Conservation (phyloP, 139 green algal genomes). For the Volvox reticuliferus region DNA sequence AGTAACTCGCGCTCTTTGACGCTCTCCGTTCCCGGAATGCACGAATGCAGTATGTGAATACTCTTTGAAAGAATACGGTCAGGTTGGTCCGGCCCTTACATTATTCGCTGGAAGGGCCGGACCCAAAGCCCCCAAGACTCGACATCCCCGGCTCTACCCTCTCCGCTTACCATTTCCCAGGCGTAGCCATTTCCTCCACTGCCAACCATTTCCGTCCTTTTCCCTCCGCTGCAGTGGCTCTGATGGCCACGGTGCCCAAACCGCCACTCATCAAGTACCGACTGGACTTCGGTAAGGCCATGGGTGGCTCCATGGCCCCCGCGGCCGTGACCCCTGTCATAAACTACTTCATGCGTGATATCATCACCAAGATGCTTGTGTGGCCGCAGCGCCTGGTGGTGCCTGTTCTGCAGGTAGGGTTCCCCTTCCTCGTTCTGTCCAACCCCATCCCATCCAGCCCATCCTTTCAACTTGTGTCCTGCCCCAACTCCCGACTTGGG, state of each 20-base stretch:
- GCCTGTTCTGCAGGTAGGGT: constrained; percentile 30
- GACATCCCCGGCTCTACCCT: no score
- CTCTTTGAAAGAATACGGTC: no score
- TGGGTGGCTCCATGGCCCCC: constrained; percentile 56
- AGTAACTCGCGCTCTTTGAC: no score
- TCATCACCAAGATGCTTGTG: constrained; percentile 65
- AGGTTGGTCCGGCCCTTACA: no score
- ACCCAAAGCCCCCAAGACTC: no score
- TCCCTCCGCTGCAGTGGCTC: constrained; percentile 49
- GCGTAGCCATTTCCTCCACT: no score
- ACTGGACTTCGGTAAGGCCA: constrained; percentile 65
- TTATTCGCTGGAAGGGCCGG: no score
- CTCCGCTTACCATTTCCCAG: no score
- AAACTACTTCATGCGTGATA: constrained; percentile 59
- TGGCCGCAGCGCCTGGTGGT: constrained; percentile 70
- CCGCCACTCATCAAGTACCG: constrained; percentile 70
- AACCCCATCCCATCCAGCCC: no score
- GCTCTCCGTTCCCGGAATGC: no score
- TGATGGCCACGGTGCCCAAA: constrained; percentile 45
- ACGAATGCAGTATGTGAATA: no score
- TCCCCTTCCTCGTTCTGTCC: no score
- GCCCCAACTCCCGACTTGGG: background rate
- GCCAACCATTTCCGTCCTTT: background rate
- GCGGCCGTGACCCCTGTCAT: constrained; percentile 62
- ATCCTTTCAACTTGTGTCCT: background rate